Evolutionary conservation across 371 early-diverging fungal genomes (phyloP).

Genomic region (Circinella umbellata): DNA sequence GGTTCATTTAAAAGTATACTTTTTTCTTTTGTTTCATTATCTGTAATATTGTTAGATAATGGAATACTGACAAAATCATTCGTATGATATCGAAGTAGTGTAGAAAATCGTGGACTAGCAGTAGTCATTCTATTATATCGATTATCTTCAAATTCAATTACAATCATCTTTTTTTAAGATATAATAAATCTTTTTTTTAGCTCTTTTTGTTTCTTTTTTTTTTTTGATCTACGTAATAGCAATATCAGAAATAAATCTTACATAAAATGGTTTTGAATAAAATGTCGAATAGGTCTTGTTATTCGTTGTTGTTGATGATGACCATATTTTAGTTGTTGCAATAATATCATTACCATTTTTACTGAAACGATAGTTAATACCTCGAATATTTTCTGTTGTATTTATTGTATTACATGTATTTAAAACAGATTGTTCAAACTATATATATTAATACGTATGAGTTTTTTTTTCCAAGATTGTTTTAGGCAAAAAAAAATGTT

Average conservation of each 20-base stretch:
- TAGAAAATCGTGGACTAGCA: background rate
- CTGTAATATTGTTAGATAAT: background rate
- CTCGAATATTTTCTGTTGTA: conserved; percentile 54
- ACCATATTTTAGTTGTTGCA: background rate
- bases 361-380: conserved; percentile 44
- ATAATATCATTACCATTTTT: conserved; percentile 22
- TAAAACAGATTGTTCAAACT: conserved; percentile 45
- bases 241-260: background rate
- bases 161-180: conserved; percentile 24
- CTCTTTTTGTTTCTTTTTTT: no score
- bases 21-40: background rate
- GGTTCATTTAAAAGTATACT: background rate
- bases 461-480: no score
- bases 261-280: conserved; percentile 14
- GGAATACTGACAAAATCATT: conserved; percentile 1
- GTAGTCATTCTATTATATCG: conserved; percentile 31
- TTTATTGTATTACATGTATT: conserved; percentile 44
- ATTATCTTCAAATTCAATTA: conserved; percentile 44
- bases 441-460: background rate
- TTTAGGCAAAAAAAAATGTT: no score
- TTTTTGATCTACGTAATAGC: no score
- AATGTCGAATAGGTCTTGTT: background rate
- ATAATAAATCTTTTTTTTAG: background rate
- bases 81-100: background rate
- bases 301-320: background rate